Evolutionary conservation across 805 yeast species (phyloP).

Genomic region (Pichia occidentalis): DNA sequence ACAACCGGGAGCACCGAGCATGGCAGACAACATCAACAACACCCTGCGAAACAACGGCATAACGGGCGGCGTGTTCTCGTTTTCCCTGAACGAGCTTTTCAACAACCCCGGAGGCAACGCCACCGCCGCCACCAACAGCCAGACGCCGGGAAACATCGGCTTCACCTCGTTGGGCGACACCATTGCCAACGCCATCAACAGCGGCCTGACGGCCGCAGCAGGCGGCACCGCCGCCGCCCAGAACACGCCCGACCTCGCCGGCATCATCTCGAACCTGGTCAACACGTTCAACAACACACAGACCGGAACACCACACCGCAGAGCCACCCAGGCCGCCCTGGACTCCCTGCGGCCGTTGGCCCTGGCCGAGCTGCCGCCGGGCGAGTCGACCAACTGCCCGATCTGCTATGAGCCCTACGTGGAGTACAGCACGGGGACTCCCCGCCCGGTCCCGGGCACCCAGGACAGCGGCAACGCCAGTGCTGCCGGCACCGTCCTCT

Average conservation of each 20-base stretch:
- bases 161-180: constrained; percentile 5
- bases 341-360: constrained; percentile 21
- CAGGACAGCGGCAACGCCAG: not conserved
- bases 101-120: not conserved
- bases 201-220: not conserved
- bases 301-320: constrained; percentile 4
- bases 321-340: constrained; percentile 28
- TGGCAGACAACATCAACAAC: not conserved
- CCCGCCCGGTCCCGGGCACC: not conserved
- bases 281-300: not conserved
- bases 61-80: constrained; percentile 1
- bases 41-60: too few species aligned
- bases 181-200: constrained; percentile 1
- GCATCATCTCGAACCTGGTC: too few species aligned
- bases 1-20: too few species aligned
- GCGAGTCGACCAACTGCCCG: constrained; percentile 31
- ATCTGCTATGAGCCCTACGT: constrained; percentile 37
- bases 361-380: constrained; percentile 19
- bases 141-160: too few species aligned
- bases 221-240: too few species aligned
- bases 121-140: not conserved
- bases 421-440: constrained; percentile 11
- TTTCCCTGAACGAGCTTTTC: not conserved
- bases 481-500: too few species aligned
- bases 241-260: too few species aligned